Conservation (phyloP, 2,329 filamentous ascomycete genomes). For the Anisogramma anomala region DNA sequence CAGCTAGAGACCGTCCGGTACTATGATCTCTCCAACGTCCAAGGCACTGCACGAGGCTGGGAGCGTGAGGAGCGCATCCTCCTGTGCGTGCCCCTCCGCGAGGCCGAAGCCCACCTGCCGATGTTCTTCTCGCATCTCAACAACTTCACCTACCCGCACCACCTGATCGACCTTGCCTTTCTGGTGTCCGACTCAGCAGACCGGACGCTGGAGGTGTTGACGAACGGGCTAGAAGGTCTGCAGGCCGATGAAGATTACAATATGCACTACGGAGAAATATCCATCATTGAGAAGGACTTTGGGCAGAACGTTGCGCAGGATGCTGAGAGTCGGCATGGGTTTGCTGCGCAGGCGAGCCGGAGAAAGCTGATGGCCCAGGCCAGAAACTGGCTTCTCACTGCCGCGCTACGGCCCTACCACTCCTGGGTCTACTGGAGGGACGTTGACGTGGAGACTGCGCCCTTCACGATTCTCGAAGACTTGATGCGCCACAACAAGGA, state of each 20-base stretch:
- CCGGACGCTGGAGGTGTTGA: slow-evolving; percentile 65
- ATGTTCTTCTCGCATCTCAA: slow-evolving; percentile 99
- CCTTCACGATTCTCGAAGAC: slow-evolving; percentile 92
- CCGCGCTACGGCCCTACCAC: slow-evolving; percentile 84
- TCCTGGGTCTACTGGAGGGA: slow-evolving; percentile 99
- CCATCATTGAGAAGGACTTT: slow-evolving; percentile 97
- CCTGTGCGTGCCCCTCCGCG: slow-evolving; percentile 84
- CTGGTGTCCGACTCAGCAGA: slow-evolving; percentile 97
- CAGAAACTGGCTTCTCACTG: slow-evolving; percentile 90
- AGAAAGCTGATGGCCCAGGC: slow-evolving; percentile 97
- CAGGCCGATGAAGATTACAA: slow-evolving; percentile 70
- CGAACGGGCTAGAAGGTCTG: slow-evolving; percentile 62
- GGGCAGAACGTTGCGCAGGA: slow-evolving; percentile 96
- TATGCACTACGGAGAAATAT: slow-evolving; percentile 87
- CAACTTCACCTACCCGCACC: slow-evolving; percentile 95
- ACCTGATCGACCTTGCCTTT: slow-evolving; percentile 92
- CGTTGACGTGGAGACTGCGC: slow-evolving; percentile 94
- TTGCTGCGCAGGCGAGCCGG: slow-evolving; percentile 85
- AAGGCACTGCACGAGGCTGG: slow-evolving; percentile 88
- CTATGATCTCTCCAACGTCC: slow-evolving; percentile 85
- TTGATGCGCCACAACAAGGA: slow-evolving; percentile 99
- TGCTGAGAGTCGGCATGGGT: slow-evolving; percentile 93
- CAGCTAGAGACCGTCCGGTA: slow-evolving; percentile 93
- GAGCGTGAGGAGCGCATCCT: slow-evolving; percentile 92
- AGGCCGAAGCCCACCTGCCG: slow-evolving; percentile 78